Percentiles rank a stretch among this genome's conserved stretches.
phyloP scores from a whole-genome alignment of 1,284 basidiomycete genomes.

The Salmacisia buchloeana region DNA sequence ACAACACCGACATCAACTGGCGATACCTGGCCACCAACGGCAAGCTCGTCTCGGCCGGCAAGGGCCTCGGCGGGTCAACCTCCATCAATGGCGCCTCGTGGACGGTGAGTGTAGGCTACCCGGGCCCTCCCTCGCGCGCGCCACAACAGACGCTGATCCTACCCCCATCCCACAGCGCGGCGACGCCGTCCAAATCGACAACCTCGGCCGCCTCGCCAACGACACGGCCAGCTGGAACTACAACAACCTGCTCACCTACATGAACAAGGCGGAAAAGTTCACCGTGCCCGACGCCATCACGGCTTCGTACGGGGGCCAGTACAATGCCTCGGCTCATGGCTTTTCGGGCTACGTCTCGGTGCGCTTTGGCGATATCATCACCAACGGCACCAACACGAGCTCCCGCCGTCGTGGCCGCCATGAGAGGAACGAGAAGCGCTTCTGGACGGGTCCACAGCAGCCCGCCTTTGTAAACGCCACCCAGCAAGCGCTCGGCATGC shows the following conservation, averaged over 20 bases:
- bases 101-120: slow-evolving; percentile 45
- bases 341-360: background rate
- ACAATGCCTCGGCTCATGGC: slow-evolving; percentile 56
- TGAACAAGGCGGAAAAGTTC: slow-evolving; percentile 61
- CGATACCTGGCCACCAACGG: slow-evolving; percentile 55
- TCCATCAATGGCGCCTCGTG: slow-evolving; percentile 62
- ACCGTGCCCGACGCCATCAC: slow-evolving; percentile 58
- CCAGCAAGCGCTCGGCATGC: slow-evolving; percentile 56
- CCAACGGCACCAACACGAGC: background rate
- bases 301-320: slow-evolving; percentile 56
- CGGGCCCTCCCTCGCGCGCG: no score
- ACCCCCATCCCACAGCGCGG: no score
- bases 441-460: slow-evolving; percentile 62
- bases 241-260: slow-evolving; percentile 57
- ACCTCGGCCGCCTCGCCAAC: slow-evolving; percentile 51
- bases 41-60: slow-evolving; percentile 56
- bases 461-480: slow-evolving; percentile 57
- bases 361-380: background rate
- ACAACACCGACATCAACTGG: slow-evolving; percentile 57
- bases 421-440: slow-evolving; percentile 51
- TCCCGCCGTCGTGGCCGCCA: background rate
- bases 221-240: slow-evolving; percentile 59
- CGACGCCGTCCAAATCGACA: background rate
- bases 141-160: no score
- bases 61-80: slow-evolving; percentile 60